phyloP scores from a whole-genome alignment of 176 grass and related monocot species.

The Oryza brachyantha region DNA sequence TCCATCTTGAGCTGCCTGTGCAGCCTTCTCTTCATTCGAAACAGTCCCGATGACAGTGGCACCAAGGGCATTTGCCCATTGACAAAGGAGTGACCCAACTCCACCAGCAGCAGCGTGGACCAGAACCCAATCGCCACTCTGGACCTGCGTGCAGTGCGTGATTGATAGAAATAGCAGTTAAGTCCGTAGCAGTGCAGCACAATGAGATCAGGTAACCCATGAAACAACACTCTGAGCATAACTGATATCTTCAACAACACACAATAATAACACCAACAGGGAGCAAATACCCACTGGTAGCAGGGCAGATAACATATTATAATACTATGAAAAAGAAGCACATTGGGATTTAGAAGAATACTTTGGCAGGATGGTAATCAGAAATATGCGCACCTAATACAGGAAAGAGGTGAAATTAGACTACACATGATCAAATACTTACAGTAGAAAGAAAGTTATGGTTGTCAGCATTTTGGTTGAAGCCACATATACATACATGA shows the following conservation, averaged over 20 bases:
- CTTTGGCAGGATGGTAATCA: background rate
- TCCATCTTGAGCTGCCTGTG: slow-evolving; percentile 70
- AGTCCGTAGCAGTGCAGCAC: too few species aligned
- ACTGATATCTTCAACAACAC: background rate
- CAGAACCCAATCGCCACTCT: slow-evolving; percentile 61
- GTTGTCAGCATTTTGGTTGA: too few species aligned
- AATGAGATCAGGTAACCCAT: background rate
- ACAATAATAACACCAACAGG: background rate
- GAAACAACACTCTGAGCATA: background rate
- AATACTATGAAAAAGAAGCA: too few species aligned
- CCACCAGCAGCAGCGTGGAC: slow-evolving; percentile 89
- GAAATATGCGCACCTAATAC: background rate
- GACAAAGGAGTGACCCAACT: slow-evolving; percentile 87
- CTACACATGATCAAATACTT: too few species aligned
- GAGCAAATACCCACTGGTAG: background rate
- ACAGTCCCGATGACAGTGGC: slow-evolving; percentile 89
- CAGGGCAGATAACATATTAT: background rate
- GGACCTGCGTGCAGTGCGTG: slow-evolving; percentile 43
- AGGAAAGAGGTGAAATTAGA: background rate
- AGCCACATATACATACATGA: too few species aligned
- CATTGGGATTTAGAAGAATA: background rate
- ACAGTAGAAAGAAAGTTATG: too few species aligned
- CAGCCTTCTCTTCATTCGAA: slow-evolving; percentile 80
- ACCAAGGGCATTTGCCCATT: slow-evolving; percentile 88
- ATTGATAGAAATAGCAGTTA: background rate